Evolutionary conservation across 495 filamentous ascomycete species (phyloP).

Genomic region (Tuber brumale): DNA sequence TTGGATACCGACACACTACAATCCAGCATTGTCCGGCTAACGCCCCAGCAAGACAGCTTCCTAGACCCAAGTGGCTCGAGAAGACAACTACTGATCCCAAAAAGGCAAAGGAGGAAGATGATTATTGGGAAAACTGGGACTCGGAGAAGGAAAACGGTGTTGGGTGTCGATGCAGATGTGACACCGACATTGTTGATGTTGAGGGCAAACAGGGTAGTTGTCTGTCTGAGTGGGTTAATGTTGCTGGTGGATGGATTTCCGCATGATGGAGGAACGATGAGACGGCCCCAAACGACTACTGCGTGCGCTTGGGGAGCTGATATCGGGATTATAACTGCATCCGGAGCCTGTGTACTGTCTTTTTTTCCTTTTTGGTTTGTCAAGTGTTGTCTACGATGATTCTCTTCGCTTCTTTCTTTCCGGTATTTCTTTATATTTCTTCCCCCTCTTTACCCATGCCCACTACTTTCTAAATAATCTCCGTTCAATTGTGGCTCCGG

Average conservation of each 20-base stretch:
- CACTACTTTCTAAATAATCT: slow-evolving; percentile 17
- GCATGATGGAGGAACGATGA: slow-evolving; percentile 45
- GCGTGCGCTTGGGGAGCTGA: slow-evolving; percentile 8
- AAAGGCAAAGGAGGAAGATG: slow-evolving; percentile 84
- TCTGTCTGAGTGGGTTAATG: slow-evolving; percentile 92
- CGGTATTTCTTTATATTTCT: slow-evolving; percentile 7
- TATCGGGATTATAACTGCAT: slow-evolving; percentile 29
- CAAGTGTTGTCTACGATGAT: slow-evolving; percentile 1
- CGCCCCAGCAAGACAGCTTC: slow-evolving; percentile 80
- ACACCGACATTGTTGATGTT: slow-evolving; percentile 97
- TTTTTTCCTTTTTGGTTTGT: slow-evolving; percentile 37
- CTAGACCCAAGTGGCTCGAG: slow-evolving; percentile 75
- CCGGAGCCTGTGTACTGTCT: slow-evolving; percentile 32
- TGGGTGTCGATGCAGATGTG: slow-evolving; percentile 91
- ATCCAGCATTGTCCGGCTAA: slow-evolving; percentile 99
- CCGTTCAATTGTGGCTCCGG: slow-evolving; percentile 23
- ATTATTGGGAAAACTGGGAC: slow-evolving; percentile 90
- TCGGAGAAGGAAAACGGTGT: slow-evolving; percentile 90
- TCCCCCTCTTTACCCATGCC: slow-evolving; percentile 10
- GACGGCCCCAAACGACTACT: slow-evolving; percentile 13
- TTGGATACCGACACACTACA: slow-evolving; percentile 96
- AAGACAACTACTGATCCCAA: slow-evolving; percentile 77
- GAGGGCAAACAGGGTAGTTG: slow-evolving; percentile 96
- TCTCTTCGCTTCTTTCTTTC: slow-evolving; percentile 20
- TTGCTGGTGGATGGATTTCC: slow-evolving; percentile 89